phyloP scores from a whole-genome alignment of 805 yeast genomes.

The Zygoascus bituminiphila region DNA sequence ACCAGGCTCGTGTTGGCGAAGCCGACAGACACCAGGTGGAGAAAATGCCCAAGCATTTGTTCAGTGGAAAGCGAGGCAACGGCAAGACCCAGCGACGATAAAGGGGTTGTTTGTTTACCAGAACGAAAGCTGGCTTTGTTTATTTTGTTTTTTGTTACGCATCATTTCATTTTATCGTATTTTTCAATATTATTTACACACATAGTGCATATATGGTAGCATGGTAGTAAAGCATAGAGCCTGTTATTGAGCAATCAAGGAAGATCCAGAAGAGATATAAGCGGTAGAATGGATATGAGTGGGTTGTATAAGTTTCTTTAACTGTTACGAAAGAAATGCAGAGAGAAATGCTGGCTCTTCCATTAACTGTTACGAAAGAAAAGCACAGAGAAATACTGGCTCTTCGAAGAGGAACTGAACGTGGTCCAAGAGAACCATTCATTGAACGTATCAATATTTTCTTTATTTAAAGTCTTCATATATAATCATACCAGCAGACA shows the following conservation, averaged over 20 bases:
- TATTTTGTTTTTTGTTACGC: not conserved
- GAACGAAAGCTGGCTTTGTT: not conserved
- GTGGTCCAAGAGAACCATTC: too few species aligned
- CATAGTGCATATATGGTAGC: not conserved
- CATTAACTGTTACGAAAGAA: too few species aligned
- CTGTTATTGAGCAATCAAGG: not conserved
- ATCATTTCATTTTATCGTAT: not conserved
- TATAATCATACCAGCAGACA: not conserved
- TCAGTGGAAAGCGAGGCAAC: constrained; percentile 92
- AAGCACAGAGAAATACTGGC: too few species aligned
- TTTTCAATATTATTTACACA: not conserved
- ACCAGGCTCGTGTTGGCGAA: constrained; percentile 90
- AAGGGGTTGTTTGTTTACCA: constrained; percentile 2
- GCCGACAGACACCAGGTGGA: constrained; percentile 87
- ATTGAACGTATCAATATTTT: too few species aligned
- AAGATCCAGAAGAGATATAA: too few species aligned
- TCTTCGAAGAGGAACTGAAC: too few species aligned
- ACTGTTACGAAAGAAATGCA: too few species aligned
- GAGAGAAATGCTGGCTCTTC: too few species aligned
- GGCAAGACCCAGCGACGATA: constrained; percentile 89
- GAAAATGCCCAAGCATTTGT: constrained; percentile 85
- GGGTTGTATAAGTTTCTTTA: too few species aligned
- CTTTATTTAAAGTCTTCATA: not conserved
- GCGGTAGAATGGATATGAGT: too few species aligned
- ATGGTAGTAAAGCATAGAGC: not conserved